Percentiles rank a stretch among this genome's conserved stretches.
Conservation (phyloP, 164 flowering plant genomes). For the Chimonanthus praecox region DNA sequence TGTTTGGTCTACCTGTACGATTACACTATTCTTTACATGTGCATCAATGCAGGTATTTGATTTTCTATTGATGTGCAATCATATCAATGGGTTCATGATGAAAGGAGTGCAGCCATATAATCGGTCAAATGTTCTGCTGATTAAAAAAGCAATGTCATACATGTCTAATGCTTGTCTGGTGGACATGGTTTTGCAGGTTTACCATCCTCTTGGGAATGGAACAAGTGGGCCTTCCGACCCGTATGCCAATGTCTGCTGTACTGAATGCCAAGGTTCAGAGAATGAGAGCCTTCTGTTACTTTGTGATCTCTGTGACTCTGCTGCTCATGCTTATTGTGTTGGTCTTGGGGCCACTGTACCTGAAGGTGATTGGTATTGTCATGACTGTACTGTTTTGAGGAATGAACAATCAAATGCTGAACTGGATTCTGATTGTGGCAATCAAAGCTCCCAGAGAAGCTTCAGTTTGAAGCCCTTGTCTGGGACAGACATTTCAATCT, state of each 20-base stretch:
- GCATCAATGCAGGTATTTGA: too few relatives aligned
- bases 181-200: conserved; percentile 29
- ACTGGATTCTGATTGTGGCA: conserved; percentile 9
- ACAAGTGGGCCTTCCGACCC: conserved; percentile 42
- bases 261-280: conserved; percentile 32
- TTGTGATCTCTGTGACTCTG: conserved; percentile 79
- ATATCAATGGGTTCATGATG: too few relatives aligned
- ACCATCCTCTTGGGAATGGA: conserved; percentile 35
- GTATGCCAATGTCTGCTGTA: conserved; percentile 39
- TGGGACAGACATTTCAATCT: conserved; percentile 27
- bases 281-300: conserved; percentile 57
- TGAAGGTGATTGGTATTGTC: conserved; percentile 83
- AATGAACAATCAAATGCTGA: conserved; percentile 34
- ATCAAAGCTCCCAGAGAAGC: conserved; percentile 2
- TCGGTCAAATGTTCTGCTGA: too few relatives aligned
- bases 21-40: too few relatives aligned
- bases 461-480: conserved; percentile 1
- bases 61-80: too few relatives aligned
- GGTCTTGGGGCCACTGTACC: conserved; percentile 73
- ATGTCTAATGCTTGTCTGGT: not conserved
- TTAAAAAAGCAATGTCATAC: not conserved
- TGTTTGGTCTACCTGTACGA: too few relatives aligned
- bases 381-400: conserved; percentile 50
- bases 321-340: conserved; percentile 73
- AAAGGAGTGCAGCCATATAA: too few relatives aligned